These are phyloP conservation scores for Seminavis robusta DNA, from an alignment of 108 stramenopile genomes.

Conservation along the genomic window DNA sequence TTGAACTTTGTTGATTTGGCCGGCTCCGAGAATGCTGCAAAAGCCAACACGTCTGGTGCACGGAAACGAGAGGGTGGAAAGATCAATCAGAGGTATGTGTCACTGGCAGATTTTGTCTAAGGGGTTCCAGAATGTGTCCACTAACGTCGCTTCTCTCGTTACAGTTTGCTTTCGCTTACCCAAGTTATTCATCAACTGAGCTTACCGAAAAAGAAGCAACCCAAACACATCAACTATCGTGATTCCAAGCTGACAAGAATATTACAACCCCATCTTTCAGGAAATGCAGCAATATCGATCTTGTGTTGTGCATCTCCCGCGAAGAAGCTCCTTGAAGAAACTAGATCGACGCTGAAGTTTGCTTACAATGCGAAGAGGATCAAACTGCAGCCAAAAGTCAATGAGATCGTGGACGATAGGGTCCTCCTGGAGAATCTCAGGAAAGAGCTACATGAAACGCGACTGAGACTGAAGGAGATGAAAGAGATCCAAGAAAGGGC, in stretches of 20 bases:
- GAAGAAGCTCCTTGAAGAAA: slow-evolving; percentile 90
- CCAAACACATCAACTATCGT: slow-evolving; percentile 76
- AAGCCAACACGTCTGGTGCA: slow-evolving; percentile 39
- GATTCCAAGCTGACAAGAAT: slow-evolving; percentile 97
- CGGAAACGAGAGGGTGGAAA: slow-evolving; percentile 87
- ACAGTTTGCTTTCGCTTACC: slow-evolving; percentile 76
- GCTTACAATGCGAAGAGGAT: slow-evolving; percentile 90
- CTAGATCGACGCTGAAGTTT: slow-evolving; percentile 92
- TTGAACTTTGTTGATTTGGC: slow-evolving; percentile 89
- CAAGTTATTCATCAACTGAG: slow-evolving; percentile 71
- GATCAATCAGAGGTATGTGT: slow-evolving; percentile 91
- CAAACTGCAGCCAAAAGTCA: slow-evolving; percentile 70
- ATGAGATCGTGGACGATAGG: slow-evolving; percentile 72
- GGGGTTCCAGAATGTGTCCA: not conserved
- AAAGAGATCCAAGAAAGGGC: slow-evolving; percentile 4
- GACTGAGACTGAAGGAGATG: slow-evolving; percentile 43
- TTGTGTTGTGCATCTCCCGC: slow-evolving; percentile 94
- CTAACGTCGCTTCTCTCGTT: slow-evolving; percentile 6
- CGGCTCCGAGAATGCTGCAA: slow-evolving; percentile 77
- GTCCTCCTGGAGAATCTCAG: slow-evolving; percentile 81
- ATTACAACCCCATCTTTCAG: slow-evolving; percentile 94
- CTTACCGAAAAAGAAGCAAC: slow-evolving; percentile 27
- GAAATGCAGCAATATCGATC: slow-evolving; percentile 92
- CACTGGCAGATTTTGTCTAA: not conserved
- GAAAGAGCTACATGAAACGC: slow-evolving; percentile 48